Conservation (phyloP, 2,329 filamentous ascomycete genomes). For the Volutella citrinella region DNA sequence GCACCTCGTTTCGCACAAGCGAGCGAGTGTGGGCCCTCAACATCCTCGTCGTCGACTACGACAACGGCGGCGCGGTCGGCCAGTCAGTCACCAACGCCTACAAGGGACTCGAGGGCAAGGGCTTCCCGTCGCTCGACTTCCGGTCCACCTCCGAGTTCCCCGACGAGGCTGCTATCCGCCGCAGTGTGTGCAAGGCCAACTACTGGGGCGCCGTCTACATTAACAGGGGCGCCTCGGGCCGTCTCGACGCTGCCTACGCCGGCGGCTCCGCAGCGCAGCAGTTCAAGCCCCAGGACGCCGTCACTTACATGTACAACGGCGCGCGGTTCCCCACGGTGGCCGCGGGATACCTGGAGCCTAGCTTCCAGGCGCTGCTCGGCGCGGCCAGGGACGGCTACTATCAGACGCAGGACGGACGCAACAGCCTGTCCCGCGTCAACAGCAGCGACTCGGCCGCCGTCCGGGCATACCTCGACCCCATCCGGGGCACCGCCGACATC, state of each 20-base stretch:
- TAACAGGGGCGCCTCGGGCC: constrained; percentile 27
- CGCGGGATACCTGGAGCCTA: constrained; percentile 26
- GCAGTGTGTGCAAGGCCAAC: constrained; percentile 32
- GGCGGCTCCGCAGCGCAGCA: constrained; percentile 18
- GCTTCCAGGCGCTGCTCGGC: constrained; percentile 25
- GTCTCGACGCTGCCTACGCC: constrained; percentile 26
- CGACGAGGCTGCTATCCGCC: constrained; percentile 20
- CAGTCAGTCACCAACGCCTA: constrained; percentile 31
- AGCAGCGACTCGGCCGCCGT: constrained; percentile 22
- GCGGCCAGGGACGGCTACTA: constrained; percentile 25
- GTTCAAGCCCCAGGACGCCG: constrained; percentile 30
- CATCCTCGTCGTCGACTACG: constrained; percentile 29
- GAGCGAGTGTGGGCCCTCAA: constrained; percentile 23
- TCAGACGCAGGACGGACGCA: constrained; percentile 17
- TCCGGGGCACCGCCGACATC: constrained; percentile 24
- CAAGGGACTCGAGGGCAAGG: constrained; percentile 23
- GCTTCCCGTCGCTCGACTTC: constrained; percentile 32
- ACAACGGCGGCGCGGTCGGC: constrained; percentile 32
- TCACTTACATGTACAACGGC: constrained; percentile 36
- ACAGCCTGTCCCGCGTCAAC: constrained; percentile 18
- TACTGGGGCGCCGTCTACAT: constrained; percentile 39
- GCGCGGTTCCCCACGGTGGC: constrained; percentile 32
- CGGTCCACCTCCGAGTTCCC: constrained; percentile 23
- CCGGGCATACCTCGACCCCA: constrained; percentile 32
- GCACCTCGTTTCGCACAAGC: constrained; percentile 24